Evolutionary conservation across 495 filamentous ascomycete species (phyloP), one percentile per base, ranked within the genome.

Genomic region (Aspergillus campestris): DNA sequence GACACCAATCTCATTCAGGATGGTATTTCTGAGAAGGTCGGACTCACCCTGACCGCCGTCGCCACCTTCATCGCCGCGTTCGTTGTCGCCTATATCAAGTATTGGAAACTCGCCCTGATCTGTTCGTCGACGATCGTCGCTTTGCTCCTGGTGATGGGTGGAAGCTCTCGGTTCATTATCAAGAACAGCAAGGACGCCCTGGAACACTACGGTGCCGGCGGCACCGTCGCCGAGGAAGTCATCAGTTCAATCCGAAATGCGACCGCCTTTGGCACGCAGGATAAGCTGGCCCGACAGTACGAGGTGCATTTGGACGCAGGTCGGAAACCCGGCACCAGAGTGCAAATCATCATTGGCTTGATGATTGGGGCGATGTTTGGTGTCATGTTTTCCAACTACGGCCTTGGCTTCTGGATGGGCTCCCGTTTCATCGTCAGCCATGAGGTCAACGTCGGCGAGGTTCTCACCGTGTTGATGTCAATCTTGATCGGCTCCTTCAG

Each of bases 321-420:
- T 24, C 81, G 94, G 58, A 77, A 67, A 53, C 89, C 77, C 66
- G 91, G 91, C 9, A 77, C 78, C 64, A 89, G 82, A 64, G 72
- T 81, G 52, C 86, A 94, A 59, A 64, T 75, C 33, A 67, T 75
- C 3, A 59, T 91, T 29, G 85, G 78, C 14, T 48, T 82, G 15
- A 89, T 96, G 86, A 70, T 98, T 33, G 86, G 81, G 36, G 68
- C 72, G 34, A 86, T 95, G 81, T 87, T 95, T 70, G 68, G 75
- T 44, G 70, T 91, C 44, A 75, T 97, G 48, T 95, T 89, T 56
- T 62, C 90, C 33, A 94, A 90, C 63, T 96, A 95, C 53, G 87
- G 84, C 30, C 77, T 98, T 32, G 83, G 89, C 32, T 98, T 97
- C 69, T 98, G 92, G 92, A 85, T 89, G 73, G 92, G 92, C 8